Evolutionary conservation across 169 alveolate genomes (phyloP), one percentile per base, ranked within the genome.

Genomic region (Plasmodium vivax): DNA sequence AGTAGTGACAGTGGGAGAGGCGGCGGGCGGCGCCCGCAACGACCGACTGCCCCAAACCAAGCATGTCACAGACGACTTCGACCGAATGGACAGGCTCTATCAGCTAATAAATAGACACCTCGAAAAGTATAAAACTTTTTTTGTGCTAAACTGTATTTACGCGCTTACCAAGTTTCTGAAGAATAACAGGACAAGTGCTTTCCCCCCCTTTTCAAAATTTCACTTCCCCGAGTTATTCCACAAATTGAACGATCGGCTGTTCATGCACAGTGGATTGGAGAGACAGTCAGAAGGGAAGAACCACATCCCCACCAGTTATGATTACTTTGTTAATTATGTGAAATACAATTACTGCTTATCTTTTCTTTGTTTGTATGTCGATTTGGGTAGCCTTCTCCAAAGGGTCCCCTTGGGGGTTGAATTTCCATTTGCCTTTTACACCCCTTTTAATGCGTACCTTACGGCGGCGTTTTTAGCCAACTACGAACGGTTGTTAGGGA

Each of bases 381-480:
- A 87, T 34, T 51, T 87, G 9, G 23, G 19, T 10, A 12, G 36
- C 16, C 51, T 87, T 4, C 27, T 87, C 16, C 30, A 19, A 36
- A 85, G 68, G 43, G 7, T 34, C 3, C 54, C n/a, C 19, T 38
- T 41, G 27, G 36, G 34, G 8, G 81, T 7, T 12, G 47, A 56
- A 27, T 87, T 87, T 45, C 51, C 73, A 7, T 79, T 16, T 7
- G 23, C 10, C 32, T 71, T 87, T 87, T 87, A 87, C 62, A 87
- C 93, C 27, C 93, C 93, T 10, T 87, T 87, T 87, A 87, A 87
- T 34, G 54, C 93, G 10, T 87, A 87, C 62, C 79, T 87, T 27
- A 34, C 62, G 1, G 32, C 32, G 38, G 56, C 75, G 10, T 87
- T 87, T 87, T 75, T 87, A 34, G 8, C n/a, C 41, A 54, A 77